Base-by-base conservation (phyloP, 2,329 filamentous ascomycete genomes). In the Apiospora hydei region DNA sequence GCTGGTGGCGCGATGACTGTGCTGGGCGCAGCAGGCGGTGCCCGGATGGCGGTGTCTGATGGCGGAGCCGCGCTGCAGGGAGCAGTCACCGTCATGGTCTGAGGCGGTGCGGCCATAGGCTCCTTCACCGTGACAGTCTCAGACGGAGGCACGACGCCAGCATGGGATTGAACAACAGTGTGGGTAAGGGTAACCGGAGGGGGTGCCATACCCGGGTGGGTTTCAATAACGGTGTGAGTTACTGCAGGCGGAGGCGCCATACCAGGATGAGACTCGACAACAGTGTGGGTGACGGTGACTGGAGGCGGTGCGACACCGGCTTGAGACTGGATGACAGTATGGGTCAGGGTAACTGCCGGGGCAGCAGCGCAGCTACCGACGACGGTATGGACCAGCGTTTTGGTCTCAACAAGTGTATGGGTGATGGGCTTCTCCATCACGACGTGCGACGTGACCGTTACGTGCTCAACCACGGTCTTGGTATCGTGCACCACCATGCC, bases 321-420 rank as follows among this genome's bases (percentile, higher is more conserved):
- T 3, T 57, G 51, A 30, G 51, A 34, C 30, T 57, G 57, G 18
- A 64, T 16, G 41, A 64, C 57, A 5, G 57, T 64, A 14, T 64
- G 57, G 57, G 57, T 64, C 2, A 64, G 18, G 5, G 57, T 64
- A 5, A 64, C 57, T 13, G 57, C 34, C 10, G 57, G 57, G 34
- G 21, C 30, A 14, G 21, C 57, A n/a, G 57, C 34, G 18, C 57
- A 64, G 18, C 57, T 64, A 14, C 34, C 34, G 57, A 41, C 57
- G 57, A 64, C 57, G 34, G 57, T 64, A 30, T 64, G 57, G 18
- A 64, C 21, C 57, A 64, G 10, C 34, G 57, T 64, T 38, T 64
- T 64, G 34, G 57, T 64, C 30, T 64, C 57, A n/a, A 64, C 34
- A 34, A 64, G 11, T 4, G 57, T 64, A 64, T 64, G 57, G 30